Evolutionary conservation across 345 rosid species (phyloP), one percentile per base, ranked within the genome.

Genomic region (Salix exigua): DNA sequence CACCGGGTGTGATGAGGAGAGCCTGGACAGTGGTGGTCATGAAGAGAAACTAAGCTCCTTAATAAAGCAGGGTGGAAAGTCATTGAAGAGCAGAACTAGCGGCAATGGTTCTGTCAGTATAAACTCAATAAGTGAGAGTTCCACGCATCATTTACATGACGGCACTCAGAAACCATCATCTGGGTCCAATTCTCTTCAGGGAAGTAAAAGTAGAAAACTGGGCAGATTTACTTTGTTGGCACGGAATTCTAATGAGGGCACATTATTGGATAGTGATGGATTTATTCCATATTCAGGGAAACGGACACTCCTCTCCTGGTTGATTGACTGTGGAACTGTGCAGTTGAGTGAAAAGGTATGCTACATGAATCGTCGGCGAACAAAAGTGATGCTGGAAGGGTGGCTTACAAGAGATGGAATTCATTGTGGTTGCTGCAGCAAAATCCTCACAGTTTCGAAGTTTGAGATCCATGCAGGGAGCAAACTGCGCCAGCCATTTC

Each of bases 21-120:
- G 81, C 72, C 42, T 73, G 68, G 75, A 77, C 35, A 88, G 85
- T 83, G 83, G 81, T 77, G 85, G 87, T 82, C 86, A 77, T 74
- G 96, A 91, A 84, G 91, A 90, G 85, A 96, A 89, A 86, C 78
- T 83, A 61, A 86, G 90, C 82, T 89, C 97, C 64, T 90, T 83
- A 72, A 69, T 85, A 73, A 89, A 88, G 90, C 85, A 82, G 69
- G 85, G 88, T 70, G 84, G 64, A 42, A 89, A 86, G 77, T 81
- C 88, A 37, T 78, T 71, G 31, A 93, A 87, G 88, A 79, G 78
- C 66, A 80, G 81, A 81, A 79, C 72, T 70, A 85, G 74, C 74
- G 89, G 82, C 42, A 81, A 73, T 33, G 73, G 81, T 73, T 70
- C 77, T 75, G 84, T 79, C 53, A 83, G 78, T 78, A 78, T 65